Conservation (phyloP, 371 early-diverging fungal genomes). For the Lichtheimia corymbifera region DNA sequence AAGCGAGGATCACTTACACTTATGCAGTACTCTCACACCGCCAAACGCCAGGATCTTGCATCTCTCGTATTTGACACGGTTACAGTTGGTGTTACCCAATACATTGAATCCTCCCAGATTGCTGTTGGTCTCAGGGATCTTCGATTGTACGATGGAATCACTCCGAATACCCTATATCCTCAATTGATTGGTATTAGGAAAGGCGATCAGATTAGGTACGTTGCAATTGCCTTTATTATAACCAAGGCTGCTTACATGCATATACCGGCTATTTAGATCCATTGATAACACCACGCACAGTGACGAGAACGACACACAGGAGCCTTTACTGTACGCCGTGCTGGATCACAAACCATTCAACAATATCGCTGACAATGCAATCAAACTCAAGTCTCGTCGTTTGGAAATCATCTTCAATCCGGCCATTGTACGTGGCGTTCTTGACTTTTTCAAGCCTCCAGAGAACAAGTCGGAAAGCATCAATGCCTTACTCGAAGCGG, state of each 20-base stretch:
- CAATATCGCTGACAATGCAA: constrained; percentile 72
- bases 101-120: constrained; percentile 35
- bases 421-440: constrained; percentile 58
- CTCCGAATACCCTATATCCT: constrained; percentile 39
- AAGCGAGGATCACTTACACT: constrained; percentile 75
- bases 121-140: constrained; percentile 43
- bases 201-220: constrained; percentile 20
- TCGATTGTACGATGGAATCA: constrained; percentile 41
- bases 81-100: constrained; percentile 35
- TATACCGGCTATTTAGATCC: background rate
- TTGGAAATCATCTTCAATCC: constrained; percentile 83
- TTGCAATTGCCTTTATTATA: background rate
- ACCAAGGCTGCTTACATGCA: too few relatives aligned
- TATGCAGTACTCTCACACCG: constrained; percentile 21
- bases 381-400: constrained; percentile 73
- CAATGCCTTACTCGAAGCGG: constrained; percentile 62
- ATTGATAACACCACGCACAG: background rate
- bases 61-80: constrained; percentile 72
- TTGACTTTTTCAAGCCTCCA: constrained; percentile 75
- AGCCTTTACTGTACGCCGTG: constrained; percentile 69
- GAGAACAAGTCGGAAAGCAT: constrained; percentile 59
- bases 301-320: background rate
- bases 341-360: constrained; percentile 77
- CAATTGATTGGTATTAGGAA: constrained; percentile 47
- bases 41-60: constrained; percentile 44